These are phyloP conservation scores for Trichosporon sp. DNA, from an alignment of 1,284 basidiomycete species.

Conservation along the genomic window DNA sequence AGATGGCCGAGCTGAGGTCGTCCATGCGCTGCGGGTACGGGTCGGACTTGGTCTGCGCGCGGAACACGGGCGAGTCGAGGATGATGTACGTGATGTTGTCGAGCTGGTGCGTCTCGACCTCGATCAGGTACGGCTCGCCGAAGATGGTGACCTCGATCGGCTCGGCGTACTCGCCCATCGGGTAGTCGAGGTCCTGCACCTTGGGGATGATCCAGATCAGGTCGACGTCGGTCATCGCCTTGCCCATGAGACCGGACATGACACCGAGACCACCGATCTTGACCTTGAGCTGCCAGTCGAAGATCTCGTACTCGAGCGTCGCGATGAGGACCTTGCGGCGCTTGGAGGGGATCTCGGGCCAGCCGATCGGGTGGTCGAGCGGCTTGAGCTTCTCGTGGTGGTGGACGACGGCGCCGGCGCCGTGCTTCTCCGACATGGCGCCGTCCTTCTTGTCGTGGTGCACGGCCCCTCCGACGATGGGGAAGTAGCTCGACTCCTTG, in stretches of 20 bases:
- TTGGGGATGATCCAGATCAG: constrained; percentile 88
- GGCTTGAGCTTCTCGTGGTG: constrained; percentile 56
- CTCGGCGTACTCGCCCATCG: constrained; percentile 78
- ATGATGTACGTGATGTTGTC: constrained; percentile 93
- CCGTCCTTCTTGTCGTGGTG: constrained; percentile 34
- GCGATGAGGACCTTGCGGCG: constrained; percentile 82
- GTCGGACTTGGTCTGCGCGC: constrained; percentile 87
- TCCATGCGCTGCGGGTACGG: constrained; percentile 95
- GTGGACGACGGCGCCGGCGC: constrained; percentile 21
- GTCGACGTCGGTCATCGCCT: constrained; percentile 92
- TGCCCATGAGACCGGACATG: constrained; percentile 93
- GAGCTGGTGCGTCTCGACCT: constrained; percentile 82
- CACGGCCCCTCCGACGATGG: constrained; percentile 61
- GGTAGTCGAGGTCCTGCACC: constrained; percentile 87
- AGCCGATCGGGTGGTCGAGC: constrained; percentile 68
- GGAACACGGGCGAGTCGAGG: constrained; percentile 88
- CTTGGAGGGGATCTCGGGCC: constrained; percentile 86
- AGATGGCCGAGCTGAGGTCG: constrained; percentile 87
- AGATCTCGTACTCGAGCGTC: constrained; percentile 88
- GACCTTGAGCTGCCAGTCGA: constrained; percentile 94
- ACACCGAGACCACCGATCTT: constrained; percentile 94
- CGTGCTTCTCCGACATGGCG: constrained; percentile 39
- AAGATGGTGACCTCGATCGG: constrained; percentile 94
- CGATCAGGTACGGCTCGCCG: constrained; percentile 86
- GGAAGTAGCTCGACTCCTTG: constrained; percentile 51